Evolutionary conservation across 768 basidiomycete genomes (phyloP).

Genomic region (Termitomyces sp.): DNA sequence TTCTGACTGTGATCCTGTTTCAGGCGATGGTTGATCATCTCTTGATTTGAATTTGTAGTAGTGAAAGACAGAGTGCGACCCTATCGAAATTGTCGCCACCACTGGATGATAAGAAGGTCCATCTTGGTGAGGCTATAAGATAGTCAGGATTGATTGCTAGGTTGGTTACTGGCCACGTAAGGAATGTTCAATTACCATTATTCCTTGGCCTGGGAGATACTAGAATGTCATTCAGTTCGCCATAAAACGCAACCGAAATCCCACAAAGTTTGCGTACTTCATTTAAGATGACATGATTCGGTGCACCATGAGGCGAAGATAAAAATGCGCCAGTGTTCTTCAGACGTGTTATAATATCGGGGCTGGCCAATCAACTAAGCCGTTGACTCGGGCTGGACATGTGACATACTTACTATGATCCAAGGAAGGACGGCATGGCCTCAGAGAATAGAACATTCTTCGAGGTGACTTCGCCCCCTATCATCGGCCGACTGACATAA

Average conservation of each 20-base stretch:
- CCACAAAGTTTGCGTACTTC: slow-evolving; percentile 44
- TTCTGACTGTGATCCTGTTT: slow-evolving; percentile 15
- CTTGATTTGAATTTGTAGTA: slow-evolving; percentile 63
- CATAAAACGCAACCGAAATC: background rate
- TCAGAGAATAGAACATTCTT: slow-evolving; percentile 68
- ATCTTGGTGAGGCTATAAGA: slow-evolving; percentile 82
- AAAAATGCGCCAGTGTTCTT: slow-evolving; percentile 58
- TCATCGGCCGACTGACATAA: slow-evolving; percentile 1
- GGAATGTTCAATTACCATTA: slow-evolving; percentile 61
- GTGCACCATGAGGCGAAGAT: slow-evolving; percentile 57
- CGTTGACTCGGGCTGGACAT: slow-evolving; percentile 1
- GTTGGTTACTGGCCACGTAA: background rate
- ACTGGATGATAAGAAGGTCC: slow-evolving; percentile 85
- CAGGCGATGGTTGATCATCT: slow-evolving; percentile 10
- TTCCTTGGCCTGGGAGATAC: slow-evolving; percentile 90
- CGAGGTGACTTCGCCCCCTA: slow-evolving; percentile 72
- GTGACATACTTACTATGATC: slow-evolving; percentile 52
- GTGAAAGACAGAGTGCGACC: slow-evolving; percentile 79
- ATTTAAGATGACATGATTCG: slow-evolving; percentile 90
- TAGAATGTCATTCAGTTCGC: slow-evolving; percentile 21
- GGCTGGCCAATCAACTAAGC: slow-evolving; percentile 41
- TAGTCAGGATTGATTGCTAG: background rate
- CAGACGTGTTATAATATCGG: slow-evolving; percentile 72
- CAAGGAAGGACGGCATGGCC: slow-evolving; percentile 67
- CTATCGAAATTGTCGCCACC: slow-evolving; percentile 88